A percentile compares a stretch with the other conserved stretches of the same genome.
Evolutionary conservation across 106 monocot genomes (phyloP).

Genomic region (Ottelia alismoides): DNA sequence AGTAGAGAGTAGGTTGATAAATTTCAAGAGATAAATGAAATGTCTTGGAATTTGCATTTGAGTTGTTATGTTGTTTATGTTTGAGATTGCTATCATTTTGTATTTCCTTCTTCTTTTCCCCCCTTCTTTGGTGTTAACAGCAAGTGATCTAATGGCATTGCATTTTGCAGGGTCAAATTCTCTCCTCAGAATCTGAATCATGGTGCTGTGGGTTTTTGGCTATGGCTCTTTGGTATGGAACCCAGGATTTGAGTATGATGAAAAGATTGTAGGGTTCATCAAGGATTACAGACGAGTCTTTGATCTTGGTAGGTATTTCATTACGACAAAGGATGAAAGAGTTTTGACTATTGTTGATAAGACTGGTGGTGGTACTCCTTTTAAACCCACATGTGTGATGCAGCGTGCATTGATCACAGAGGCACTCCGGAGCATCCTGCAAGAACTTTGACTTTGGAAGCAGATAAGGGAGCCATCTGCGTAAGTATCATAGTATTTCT

Average conservation of each 20-base stretch:
- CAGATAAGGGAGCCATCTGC: conserved; percentile 57
- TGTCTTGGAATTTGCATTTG: no score
- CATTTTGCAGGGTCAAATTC: no score
- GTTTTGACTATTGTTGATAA: no score
- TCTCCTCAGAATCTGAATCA: conserved; percentile 16
- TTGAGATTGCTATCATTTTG: no score
- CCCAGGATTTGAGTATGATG: conserved; percentile 80
- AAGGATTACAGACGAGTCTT: conserved; percentile 69
- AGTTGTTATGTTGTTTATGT: no score
- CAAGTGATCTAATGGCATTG: no score
- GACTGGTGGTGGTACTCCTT: neutral
- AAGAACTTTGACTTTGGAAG: conserved; percentile 89
- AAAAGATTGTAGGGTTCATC: conserved; percentile 59
- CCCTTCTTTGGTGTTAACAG: no score
- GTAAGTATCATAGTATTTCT: conserved; percentile 29
- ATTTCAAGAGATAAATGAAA: no score
- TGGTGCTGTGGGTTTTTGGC: conserved; percentile 85
- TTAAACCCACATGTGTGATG: neutral
- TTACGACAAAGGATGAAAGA: neutral
- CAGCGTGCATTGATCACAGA: conserved; percentile 97
- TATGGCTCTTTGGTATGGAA: conserved; percentile 83
- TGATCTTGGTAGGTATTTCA: conserved; percentile 47
- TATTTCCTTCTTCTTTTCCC: no score
- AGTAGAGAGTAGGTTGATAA: no score
- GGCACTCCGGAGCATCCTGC: conserved; percentile 91